A percentile compares a stretch with the other conserved stretches of the same genome.
These are phyloP conservation scores for Geotrichum phurueaensis DNA, from an alignment of 1,139 yeast genomes.

Conservation along the genomic window DNA sequence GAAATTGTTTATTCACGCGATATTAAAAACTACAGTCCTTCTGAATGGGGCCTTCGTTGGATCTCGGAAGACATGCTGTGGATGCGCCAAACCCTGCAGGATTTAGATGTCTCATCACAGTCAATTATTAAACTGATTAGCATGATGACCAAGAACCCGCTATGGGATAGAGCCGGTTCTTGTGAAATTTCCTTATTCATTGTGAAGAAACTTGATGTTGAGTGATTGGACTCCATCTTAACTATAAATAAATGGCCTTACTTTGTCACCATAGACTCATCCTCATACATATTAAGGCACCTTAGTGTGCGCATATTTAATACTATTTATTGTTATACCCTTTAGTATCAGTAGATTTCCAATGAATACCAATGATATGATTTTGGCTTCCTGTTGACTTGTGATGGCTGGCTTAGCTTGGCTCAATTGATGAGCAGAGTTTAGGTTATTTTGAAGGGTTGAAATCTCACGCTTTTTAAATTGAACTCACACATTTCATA, in stretches of 20 bases:
- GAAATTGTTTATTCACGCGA: constrained; percentile 20
- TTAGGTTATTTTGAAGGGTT: too few relatives aligned
- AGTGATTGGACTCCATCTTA: background rate
- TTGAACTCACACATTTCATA: too few relatives aligned
- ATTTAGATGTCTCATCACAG: constrained; percentile 20
- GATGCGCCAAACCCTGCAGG: constrained; percentile 20
- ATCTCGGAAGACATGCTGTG: constrained; percentile 25
- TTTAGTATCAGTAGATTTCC: background rate
- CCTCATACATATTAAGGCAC: background rate
- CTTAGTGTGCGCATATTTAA: background rate
- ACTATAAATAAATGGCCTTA: background rate
- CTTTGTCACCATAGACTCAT: background rate
- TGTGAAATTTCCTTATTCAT: constrained; percentile 24
- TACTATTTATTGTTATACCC: background rate
- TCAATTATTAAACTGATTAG: constrained; percentile 17
- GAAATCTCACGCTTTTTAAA: too few relatives aligned
- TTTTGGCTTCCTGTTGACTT: too few relatives aligned
- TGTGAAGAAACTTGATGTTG: constrained; percentile 18
- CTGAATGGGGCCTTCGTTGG: constrained; percentile 29
- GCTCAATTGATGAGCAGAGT: too few relatives aligned
- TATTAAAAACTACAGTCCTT: constrained; percentile 17
- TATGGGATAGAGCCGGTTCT: constrained; percentile 21
- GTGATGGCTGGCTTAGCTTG: too few relatives aligned
- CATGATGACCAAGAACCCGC: constrained; percentile 21
- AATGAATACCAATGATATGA: too few relatives aligned